phyloP scores from a whole-genome alignment of 2,329 filamentous ascomycete species.

The Ampelomyces quisqualis region DNA sequence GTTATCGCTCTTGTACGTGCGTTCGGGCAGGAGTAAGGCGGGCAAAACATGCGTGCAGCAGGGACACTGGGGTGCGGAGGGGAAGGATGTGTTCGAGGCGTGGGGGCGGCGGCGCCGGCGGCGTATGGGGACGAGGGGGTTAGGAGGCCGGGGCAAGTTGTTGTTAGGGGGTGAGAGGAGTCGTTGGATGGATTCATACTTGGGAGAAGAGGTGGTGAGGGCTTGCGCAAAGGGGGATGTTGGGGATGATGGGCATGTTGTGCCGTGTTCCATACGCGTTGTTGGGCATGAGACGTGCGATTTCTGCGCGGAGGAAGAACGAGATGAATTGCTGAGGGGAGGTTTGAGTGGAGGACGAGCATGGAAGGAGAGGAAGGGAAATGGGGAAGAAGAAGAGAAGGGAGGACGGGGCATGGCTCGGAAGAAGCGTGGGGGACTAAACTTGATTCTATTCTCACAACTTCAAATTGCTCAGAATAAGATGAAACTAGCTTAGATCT shows the following conservation, averaged over 20 bases:
- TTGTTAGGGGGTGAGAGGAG: too few relatives aligned
- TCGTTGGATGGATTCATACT: background rate
- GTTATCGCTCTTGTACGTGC: slow-evolving; percentile 15
- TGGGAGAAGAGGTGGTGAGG: background rate
- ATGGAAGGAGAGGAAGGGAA: background rate
- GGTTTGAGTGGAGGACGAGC: background rate
- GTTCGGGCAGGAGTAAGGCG: slow-evolving; percentile 6
- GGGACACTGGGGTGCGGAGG: background rate
- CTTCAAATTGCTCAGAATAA: background rate
- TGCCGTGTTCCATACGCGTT: background rate
- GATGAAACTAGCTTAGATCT: background rate
- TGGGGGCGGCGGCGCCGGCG: slow-evolving; percentile 10
- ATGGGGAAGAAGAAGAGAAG: background rate
- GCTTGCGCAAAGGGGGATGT: background rate
- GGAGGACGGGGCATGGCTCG: too few relatives aligned
- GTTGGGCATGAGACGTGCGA: background rate
- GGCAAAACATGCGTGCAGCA: background rate
- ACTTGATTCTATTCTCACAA: background rate
- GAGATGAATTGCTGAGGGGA: background rate
- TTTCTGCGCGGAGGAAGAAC: background rate
- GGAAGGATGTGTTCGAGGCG: background rate
- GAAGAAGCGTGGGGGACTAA: background rate
- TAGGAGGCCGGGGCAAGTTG: too few relatives aligned
- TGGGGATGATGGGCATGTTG: background rate
- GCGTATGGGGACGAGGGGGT: too few relatives aligned